Base-by-base conservation (phyloP, 305 asterid species). In the Lippia alba region DNA sequence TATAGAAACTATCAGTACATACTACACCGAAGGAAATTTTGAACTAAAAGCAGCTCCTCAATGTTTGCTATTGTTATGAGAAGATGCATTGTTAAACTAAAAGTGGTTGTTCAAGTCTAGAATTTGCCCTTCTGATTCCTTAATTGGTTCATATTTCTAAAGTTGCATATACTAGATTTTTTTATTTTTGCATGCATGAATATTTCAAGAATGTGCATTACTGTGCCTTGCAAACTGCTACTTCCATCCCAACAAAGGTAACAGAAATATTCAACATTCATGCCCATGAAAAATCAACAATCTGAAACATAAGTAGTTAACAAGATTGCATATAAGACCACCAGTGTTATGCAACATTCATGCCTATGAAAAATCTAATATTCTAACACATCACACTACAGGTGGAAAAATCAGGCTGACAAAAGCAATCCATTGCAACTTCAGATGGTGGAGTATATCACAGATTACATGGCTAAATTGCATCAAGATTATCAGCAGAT, bases 381-480 rank as follows among this genome's bases (percentile, higher is more conserved):
- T 44, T 34, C 11, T 11, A 8, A 67, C 53, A 32, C 65, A 61
- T 32, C 34, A 32, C 62, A 55, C 48, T 67, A 63, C 7, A 41
- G 19, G 45, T 60, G 50, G 61, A 10, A 66, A 19, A 45, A 56
- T 44, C n/a, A n/a, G n/a, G n/a, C n/a, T n/a, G n/a, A n/a, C n/a
- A n/a, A n/a, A n/a, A n/a, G 65, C 63, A 77, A 76, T 33, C 3
- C 66, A 54, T 14, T 71, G 61, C 56, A 63, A 60, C 45, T 60
- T 44, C 67, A 50, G 18, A 12, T 56, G 55, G 6, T 24, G 59
- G 65, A 55, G 49, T 48, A 41, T 54, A 20, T 55, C 34, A 50
- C 32, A 14, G 39, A 48, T 30, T 55, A 71, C 63, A 44, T 33
- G 32, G 15, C 59, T 32, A 30, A 33, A 20, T 39, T 50, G 61